Base-by-base conservation (phyloP, 768 basidiomycete species). In the Collybia sp. region DNA sequence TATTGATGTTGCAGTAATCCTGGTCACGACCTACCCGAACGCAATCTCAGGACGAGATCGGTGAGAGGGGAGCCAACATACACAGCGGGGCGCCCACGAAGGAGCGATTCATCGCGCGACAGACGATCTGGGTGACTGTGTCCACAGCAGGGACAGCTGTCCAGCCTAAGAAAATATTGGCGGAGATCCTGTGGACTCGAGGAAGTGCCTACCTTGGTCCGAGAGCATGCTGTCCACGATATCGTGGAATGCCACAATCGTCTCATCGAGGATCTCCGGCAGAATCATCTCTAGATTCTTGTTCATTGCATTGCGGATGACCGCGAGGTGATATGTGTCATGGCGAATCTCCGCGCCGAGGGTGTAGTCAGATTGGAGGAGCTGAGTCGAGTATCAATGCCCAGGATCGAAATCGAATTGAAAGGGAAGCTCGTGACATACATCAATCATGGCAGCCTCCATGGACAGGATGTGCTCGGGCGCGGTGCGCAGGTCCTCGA, bases 401-500 rank as follows among this genome's bases (percentile, higher is more conserved):
- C 3, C 15, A 6, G 30, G 25, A 17, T 44, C 15, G 43, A 32
- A 31, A 33, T 12, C 3, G 11, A 30, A 17, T 13, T 19, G 13
- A 2, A 3, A 12, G 19, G 15, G 30, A 25, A 44, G 31, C 19
- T 33, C 2, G 10, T 16, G 6, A 15, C 30, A 12, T 10, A 18
- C 8, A 3, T 44, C 32, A 36, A 16, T 6, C 2, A 15, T 32
- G 30, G 43, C 2, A 15, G 43, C 43, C 18, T 43, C 47, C 43
- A 71, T 64, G 20, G 75, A 76, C 4, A 78, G 58, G 19, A 66
- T 64, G n/a, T 73, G 63, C 40, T 77, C 75, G 5, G 69, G 63
- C n/a, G 71, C 70, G 47, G 60, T 70, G 36, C 71, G 67, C 19
- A 80, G 52, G 36, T 77, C 74, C 3, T 77, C 72, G n/a, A 75